Conservation (phyloP, 768 basidiomycete genomes). For the Rhizopogon sp. region DNA sequence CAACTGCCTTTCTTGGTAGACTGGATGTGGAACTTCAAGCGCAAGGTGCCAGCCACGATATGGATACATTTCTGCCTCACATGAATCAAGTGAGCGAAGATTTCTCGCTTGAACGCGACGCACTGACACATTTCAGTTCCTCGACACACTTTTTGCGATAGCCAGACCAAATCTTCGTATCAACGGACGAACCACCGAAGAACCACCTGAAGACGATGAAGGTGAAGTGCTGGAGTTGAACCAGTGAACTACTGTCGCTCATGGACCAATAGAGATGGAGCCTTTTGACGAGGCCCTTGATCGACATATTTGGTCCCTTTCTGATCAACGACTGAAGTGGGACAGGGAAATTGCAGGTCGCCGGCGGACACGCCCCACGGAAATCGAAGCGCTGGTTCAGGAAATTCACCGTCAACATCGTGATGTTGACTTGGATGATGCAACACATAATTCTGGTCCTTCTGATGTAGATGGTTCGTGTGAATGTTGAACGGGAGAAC, state of each 20-base stretch:
- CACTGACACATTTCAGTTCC: slow-evolving; percentile 37
- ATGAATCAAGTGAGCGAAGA: slow-evolving; percentile 40
- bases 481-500: background rate
- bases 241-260: slow-evolving; percentile 1
- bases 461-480: slow-evolving; percentile 9
- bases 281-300: slow-evolving; percentile 87
- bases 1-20: slow-evolving; percentile 34
- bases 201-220: slow-evolving; percentile 50
- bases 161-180: slow-evolving; percentile 71
- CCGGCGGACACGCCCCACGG: slow-evolving; percentile 56
- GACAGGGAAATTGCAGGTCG: slow-evolving; percentile 66
- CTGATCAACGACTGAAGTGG: slow-evolving; percentile 70
- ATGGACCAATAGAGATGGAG: slow-evolving; percentile 50
- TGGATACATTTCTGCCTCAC: slow-evolving; percentile 44
- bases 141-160: slow-evolving; percentile 56
- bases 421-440: slow-evolving; percentile 21
- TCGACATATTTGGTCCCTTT: slow-evolving; percentile 74
- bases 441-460: slow-evolving; percentile 2
- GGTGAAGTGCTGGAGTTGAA: slow-evolving; percentile 28
- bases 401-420: slow-evolving; percentile 34
- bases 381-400: slow-evolving; percentile 40
- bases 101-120: slow-evolving; percentile 4
- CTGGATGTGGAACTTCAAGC: slow-evolving; percentile 44
- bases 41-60: slow-evolving; percentile 36
- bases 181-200: slow-evolving; percentile 74